Conservation (phyloP, 192 early-diverging fungal genomes). For the Coemansia umbellata region DNA sequence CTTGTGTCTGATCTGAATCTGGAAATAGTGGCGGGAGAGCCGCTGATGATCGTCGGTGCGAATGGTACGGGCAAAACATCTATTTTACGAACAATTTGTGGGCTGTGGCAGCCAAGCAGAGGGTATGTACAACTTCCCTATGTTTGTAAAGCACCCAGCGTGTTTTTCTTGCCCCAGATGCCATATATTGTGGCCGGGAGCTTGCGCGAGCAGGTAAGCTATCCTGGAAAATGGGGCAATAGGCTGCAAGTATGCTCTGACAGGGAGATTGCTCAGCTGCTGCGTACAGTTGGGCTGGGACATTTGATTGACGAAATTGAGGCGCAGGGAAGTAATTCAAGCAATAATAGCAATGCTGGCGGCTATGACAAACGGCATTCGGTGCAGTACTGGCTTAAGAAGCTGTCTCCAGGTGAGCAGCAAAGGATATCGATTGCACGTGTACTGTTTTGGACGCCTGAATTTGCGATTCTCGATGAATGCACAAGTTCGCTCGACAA, state of each 20-base stretch:
- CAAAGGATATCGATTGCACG: slow-evolving; percentile 68
- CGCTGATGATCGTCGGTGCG: slow-evolving; percentile 67
- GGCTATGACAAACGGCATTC: slow-evolving; percentile 26
- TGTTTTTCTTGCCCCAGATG: slow-evolving; percentile 69
- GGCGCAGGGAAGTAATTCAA: neutral
- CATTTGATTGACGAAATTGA: slow-evolving; percentile 18
- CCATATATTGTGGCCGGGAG: slow-evolving; percentile 63
- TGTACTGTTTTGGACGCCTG: slow-evolving; percentile 65
- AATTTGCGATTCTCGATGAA: slow-evolving; percentile 74
- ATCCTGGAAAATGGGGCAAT: slow-evolving; percentile 48
- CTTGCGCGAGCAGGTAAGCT: slow-evolving; percentile 62
- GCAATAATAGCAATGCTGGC: neutral
- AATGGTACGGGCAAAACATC: slow-evolving; percentile 87
- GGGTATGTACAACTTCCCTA: slow-evolving; percentile 49
- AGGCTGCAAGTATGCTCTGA: slow-evolving; percentile 19
- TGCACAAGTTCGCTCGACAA: slow-evolving; percentile 65
- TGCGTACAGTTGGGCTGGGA: slow-evolving; percentile 22
- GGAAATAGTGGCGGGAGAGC: slow-evolving; percentile 50
- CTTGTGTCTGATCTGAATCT: slow-evolving; percentile 49
- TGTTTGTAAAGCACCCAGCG: slow-evolving; percentile 9
- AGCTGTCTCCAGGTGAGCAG: slow-evolving; percentile 75
- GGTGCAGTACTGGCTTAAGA: slow-evolving; percentile 56
- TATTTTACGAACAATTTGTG: slow-evolving; percentile 69
- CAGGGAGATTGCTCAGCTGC: slow-evolving; percentile 12
- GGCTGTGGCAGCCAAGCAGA: slow-evolving; percentile 63